Conservation (phyloP, 116 monocot genomes). For the Phalaenopsis hybrid region DNA sequence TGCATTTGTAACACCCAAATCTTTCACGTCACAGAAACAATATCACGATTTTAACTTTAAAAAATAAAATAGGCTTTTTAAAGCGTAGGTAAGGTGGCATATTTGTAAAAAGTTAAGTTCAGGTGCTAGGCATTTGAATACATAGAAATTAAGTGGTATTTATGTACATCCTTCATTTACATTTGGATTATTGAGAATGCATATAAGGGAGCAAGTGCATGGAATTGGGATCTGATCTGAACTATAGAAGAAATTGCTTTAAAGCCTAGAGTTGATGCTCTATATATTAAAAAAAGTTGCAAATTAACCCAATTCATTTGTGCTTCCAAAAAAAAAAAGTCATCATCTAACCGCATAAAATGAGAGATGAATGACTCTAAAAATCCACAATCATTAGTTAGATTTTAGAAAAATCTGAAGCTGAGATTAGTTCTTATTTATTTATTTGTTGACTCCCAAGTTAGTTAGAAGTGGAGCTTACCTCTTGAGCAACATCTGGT, state of each 20-base stretch:
- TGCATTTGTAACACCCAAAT: no score
- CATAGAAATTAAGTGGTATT: no score
- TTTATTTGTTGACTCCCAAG: not conserved
- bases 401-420: not conserved
- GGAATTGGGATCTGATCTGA: not conserved
- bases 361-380: not conserved
- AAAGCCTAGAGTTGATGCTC: not conserved
- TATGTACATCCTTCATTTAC: not conserved
- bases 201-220: not conserved
- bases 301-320: not conserved
- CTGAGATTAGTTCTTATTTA: not conserved
- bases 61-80: no score
- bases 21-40: no score
- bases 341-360: not conserved
- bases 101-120: no score
- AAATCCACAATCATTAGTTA: not conserved
- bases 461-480: slow-evolving; percentile 2
- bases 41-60: no score
- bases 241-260: not conserved
- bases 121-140: no score
- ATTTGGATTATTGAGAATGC: not conserved
- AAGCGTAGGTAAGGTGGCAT: no score
- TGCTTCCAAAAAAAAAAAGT: not conserved
- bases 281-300: not conserved
- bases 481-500: slow-evolving; percentile 34